phyloP scores from a whole-genome alignment of 179 eudicot genomes.

The Spinacia oleracea region DNA sequence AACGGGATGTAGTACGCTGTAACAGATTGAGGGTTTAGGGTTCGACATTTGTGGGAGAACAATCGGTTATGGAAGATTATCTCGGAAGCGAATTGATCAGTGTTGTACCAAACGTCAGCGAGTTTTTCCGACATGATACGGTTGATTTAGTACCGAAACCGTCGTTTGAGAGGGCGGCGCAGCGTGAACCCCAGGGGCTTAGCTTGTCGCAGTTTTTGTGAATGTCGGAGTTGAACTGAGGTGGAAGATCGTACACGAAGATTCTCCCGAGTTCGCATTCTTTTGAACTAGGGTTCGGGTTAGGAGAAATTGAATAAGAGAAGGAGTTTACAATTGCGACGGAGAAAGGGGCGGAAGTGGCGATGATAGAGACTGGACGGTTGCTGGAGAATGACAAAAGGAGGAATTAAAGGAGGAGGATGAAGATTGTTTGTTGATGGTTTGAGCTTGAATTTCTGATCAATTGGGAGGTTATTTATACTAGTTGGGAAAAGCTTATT shows the following conservation, averaged over 20 bases:
- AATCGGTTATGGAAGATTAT: slow-evolving; percentile 65
- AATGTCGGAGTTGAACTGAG: slow-evolving; percentile 49
- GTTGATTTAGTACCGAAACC: slow-evolving; percentile 60
- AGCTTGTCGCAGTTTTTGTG: slow-evolving; percentile 49
- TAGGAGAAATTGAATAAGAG: no score
- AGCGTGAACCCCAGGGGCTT: slow-evolving; percentile 61
- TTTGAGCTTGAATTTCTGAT: no score
- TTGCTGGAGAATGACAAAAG: slow-evolving; percentile 41
- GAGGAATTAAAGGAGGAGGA: slow-evolving; percentile 59
- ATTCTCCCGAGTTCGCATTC: slow-evolving; percentile 46
- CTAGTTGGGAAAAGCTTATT: no score
- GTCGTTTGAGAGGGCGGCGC: slow-evolving; percentile 53
- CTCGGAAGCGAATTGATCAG: slow-evolving; percentile 78
- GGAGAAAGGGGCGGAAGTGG: slow-evolving; percentile 9
- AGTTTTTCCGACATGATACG: slow-evolving; percentile 43
- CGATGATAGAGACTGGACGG: not conserved
- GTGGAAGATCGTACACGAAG: slow-evolving; percentile 68
- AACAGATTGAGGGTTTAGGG: slow-evolving; percentile 54
- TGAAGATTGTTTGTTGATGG: no score
- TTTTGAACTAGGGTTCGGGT: not conserved
- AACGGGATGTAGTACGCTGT: slow-evolving; percentile 82
- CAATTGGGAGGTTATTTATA: no score
- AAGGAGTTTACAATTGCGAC: not conserved
- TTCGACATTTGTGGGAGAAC: slow-evolving; percentile 55
- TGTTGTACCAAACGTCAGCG: slow-evolving; percentile 57